phyloP scores from a whole-genome alignment of 2,329 filamentous ascomycete genomes.

The Exophiala spinifera region DNA sequence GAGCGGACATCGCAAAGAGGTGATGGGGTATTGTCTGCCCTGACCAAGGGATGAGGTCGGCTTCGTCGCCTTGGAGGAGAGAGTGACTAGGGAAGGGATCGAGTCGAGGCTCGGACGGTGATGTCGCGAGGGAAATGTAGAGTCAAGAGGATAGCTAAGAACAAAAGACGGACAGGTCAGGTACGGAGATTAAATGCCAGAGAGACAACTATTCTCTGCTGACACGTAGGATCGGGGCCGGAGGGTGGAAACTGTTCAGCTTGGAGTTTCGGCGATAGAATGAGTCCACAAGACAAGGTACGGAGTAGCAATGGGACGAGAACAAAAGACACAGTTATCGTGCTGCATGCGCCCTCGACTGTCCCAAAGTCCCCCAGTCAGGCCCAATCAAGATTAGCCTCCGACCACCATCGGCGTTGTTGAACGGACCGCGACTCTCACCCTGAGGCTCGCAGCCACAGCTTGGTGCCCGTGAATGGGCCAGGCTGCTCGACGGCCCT shows the following conservation, averaged over 20 bases:
- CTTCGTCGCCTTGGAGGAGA: constrained; percentile 26
- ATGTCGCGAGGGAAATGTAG: background rate
- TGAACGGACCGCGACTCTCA: background rate
- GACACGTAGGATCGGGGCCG: constrained; percentile 3
- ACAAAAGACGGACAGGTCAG: background rate
- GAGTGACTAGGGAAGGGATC: constrained; percentile 1
- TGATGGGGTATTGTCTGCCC: constrained; percentile 64
- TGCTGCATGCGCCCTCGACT: background rate
- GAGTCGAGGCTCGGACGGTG: too few relatives aligned
- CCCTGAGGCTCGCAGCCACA: background rate
- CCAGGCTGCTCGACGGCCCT: background rate
- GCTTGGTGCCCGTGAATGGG: background rate
- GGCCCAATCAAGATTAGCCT: constrained; percentile 4
- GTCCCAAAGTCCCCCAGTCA: background rate
- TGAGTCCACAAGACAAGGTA: background rate
- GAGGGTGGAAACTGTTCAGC: background rate
- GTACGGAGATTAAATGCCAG: constrained; percentile 8
- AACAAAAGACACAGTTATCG: background rate
- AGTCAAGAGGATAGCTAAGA: background rate
- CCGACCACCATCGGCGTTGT: constrained; percentile 1
- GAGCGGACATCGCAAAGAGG: constrained; percentile 61
- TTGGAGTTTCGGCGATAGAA: background rate
- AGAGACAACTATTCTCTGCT: background rate
- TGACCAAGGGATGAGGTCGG: constrained; percentile 92
- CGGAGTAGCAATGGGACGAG: background rate